phyloP scores from a whole-genome alignment of 441 rosid genomes.

The Syzygium syzygioides region DNA sequence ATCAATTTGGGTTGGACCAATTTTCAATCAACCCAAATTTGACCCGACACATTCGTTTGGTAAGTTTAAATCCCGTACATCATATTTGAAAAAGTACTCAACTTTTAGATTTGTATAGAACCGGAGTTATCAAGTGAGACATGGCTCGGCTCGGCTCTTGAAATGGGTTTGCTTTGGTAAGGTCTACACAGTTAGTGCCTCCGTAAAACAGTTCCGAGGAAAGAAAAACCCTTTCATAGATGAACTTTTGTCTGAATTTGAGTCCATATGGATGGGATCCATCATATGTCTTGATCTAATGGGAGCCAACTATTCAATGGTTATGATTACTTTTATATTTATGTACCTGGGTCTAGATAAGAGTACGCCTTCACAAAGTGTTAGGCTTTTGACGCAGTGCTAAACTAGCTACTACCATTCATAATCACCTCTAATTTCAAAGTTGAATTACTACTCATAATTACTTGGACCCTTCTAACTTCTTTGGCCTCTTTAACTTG shows the following conservation, averaged over 20 bases:
- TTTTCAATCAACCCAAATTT: background rate
- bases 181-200: background rate
- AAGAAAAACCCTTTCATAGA: background rate
- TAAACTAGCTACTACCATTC: fast-evolving
- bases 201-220: background rate
- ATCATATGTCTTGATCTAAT: background rate
- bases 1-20: background rate
- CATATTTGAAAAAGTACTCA: background rate
- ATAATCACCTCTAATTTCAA: background rate
- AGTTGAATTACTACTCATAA: background rate
- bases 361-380: fast-evolving
- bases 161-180: background rate
- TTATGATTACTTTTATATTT: background rate
- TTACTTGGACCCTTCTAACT: background rate
- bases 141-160: background rate
- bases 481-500: background rate
- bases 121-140: background rate
- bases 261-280: background rate
- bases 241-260: background rate
- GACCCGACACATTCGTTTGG: background rate
- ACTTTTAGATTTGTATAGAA: background rate
- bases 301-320: background rate
- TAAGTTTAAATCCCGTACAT: background rate
- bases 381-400: background rate
- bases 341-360: background rate